phyloP scores from a whole-genome alignment of 1,284 basidiomycete species.

The Trichosporon ovoides region DNA sequence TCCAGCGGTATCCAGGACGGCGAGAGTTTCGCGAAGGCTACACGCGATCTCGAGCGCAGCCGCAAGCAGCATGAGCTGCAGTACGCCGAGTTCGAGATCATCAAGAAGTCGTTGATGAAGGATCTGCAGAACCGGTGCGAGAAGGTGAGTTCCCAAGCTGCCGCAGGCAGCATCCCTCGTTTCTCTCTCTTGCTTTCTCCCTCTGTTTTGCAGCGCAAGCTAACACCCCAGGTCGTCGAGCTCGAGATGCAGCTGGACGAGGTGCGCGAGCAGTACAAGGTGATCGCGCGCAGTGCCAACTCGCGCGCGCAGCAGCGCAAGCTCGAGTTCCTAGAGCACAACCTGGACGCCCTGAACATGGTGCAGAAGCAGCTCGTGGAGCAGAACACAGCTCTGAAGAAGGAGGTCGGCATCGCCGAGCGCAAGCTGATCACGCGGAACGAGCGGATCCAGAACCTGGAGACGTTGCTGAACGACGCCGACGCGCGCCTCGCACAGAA shows the following conservation, averaged over 20 bases:
- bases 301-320: slow-evolving; percentile 98
- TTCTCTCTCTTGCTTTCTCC: too few species aligned
- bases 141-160: slow-evolving; percentile 71
- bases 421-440: slow-evolving; percentile 92
- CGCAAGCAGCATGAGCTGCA: slow-evolving; percentile 96
- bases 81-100: slow-evolving; percentile 94
- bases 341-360: slow-evolving; percentile 88
- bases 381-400: slow-evolving; percentile 96
- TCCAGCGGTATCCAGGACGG: slow-evolving; percentile 94
- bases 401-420: slow-evolving; percentile 94
- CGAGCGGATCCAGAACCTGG: slow-evolving; percentile 94
- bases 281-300: slow-evolving; percentile 95
- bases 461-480: slow-evolving; percentile 84
- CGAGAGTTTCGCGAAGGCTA: slow-evolving; percentile 91
- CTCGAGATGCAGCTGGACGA: slow-evolving; percentile 98
- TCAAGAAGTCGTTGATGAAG: slow-evolving; percentile 98
- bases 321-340: slow-evolving; percentile 97
- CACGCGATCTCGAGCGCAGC: slow-evolving; percentile 93
- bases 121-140: slow-evolving; percentile 99
- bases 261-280: slow-evolving; percentile 98
- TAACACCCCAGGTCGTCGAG: slow-evolving; percentile 80
- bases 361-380: slow-evolving; percentile 99
- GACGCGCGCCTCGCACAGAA: slow-evolving; percentile 84
- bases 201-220: neutral
- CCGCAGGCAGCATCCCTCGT: too few species aligned